Conservation (phyloP, 1,139 yeast species). For the Zygoascus meyerae region DNA sequence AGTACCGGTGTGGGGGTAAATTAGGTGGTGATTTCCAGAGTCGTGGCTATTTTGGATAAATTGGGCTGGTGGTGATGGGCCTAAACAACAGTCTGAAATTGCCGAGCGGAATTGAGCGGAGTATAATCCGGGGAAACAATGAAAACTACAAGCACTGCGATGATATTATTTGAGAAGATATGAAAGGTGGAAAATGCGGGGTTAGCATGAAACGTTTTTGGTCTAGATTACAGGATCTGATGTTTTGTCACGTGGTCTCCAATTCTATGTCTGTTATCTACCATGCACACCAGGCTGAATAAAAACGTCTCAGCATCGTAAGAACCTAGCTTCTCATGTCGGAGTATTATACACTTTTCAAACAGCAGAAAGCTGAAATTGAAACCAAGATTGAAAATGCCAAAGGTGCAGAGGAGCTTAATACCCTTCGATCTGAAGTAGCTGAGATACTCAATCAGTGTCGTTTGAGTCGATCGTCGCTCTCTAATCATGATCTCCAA, state of each 20-base stretch:
- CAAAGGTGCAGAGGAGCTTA: constrained; percentile 12
- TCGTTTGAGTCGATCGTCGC: constrained; percentile 15
- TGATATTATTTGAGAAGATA: no score
- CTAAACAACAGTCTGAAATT: no score
- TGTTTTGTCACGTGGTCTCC: no score
- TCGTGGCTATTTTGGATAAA: constrained; percentile 9
- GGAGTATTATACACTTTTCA: constrained; percentile 16
- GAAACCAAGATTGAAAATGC: constrained; percentile 15
- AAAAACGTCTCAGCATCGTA: no score
- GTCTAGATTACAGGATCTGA: no score
- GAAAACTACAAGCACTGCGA: no score
- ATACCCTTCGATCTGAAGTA: constrained; percentile 14
- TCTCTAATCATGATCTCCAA: constrained; percentile 24
- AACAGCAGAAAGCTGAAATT: constrained; percentile 17
- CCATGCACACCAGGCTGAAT: no score
- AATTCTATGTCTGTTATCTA: no score
- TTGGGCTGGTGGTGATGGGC: neutral
- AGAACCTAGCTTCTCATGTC: neutral
- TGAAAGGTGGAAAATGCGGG: no score
- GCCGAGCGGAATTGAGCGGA: no score
- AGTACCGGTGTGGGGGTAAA: neutral
- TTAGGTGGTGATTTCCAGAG: neutral
- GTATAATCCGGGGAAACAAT: no score
- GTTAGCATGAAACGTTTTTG: no score
- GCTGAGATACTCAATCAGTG: constrained; percentile 16